Evolutionary conservation across 1,284 basidiomycete genomes (phyloP).

Genomic region (Athelia sp.): DNA sequence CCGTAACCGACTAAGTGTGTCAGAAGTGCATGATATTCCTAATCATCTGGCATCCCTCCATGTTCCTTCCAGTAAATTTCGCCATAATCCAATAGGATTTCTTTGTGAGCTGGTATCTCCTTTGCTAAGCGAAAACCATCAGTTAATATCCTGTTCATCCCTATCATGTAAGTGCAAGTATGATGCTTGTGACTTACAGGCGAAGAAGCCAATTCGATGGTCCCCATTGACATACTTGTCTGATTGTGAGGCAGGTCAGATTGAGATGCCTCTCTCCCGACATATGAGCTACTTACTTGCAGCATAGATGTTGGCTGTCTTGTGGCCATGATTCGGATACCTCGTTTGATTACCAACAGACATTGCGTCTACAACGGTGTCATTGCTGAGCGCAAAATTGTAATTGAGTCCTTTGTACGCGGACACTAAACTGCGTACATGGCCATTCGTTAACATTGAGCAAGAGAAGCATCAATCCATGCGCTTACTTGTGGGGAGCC

Average conservation of each 20-base stretch:
- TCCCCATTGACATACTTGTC: conserved; percentile 3
- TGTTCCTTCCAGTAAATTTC: not conserved
- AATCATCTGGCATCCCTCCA: not conserved
- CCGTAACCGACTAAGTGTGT: no score
- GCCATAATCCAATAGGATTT: not conserved
- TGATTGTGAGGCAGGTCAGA: not conserved
- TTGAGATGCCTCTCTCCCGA: not conserved
- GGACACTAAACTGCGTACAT: not conserved
- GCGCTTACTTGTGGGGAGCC: no score
- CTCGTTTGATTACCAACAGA: not conserved
- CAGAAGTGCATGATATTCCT: no score
- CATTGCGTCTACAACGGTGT: not conserved
- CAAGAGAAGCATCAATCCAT: no score
- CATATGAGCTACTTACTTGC: not conserved
- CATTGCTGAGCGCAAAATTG: not conserved
- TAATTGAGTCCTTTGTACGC: not conserved
- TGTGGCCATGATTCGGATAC: not conserved
- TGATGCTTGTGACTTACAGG: not conserved
- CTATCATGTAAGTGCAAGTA: no score
- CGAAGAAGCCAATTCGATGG: conserved; percentile 3
- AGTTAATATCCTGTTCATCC: no score
- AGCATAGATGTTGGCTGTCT: not conserved
- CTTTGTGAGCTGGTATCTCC: not conserved
- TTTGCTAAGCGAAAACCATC: not conserved
- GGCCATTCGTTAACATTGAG: no score